Base-by-base conservation (phyloP, 306 rosid genomes). In the Acacia acuminata region DNA sequence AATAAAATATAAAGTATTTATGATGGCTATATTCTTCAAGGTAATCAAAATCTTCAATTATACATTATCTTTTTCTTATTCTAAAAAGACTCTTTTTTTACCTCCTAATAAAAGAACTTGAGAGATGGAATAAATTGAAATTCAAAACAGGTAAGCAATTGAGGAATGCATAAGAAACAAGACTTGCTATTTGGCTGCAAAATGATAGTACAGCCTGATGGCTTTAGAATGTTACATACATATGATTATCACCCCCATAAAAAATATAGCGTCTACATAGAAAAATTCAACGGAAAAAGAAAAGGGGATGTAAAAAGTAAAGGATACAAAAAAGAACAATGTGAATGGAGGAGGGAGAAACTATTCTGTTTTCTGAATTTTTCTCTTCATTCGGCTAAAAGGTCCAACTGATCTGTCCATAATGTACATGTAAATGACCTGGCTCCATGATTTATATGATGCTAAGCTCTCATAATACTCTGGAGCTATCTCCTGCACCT, bases 311-410 rank as follows among this genome's bases (percentile, higher is more conserved):
- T 13, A 51, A 15, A 5, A 47, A 55, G n/a, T 14, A 81, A 82
- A 44, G 65, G 71, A 25, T 65, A 64, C 24, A 20, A 77, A 40
- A 45, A 61, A 43, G 58, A 74, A 77, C 73, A 42, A 63, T 64
- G 81, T 50, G 55, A 32, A 58, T 32, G 71, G 66, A 74, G 70
- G 64, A 76, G 70, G 69, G 56, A 56, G 44, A 84, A 67, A 61
- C 91, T 92, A 88, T 75, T 91, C 91, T 1, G 90, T 47, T 84
- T 96, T 93, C 71, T 82, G 86, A 0, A 85, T 63, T 78, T 88
- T 90, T 81, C 99, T 92, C 94, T 96, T 96, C 92, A 93, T 92
- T 85, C 98, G 73, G 90, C 94, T 93, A 55, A 88, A 96, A 5
- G 98, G 99, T 58, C 99, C 99, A 11, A 92, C 91, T 45, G 98